Conservation (phyloP, 139 green algal species). For the Volvox reticuliferus region DNA sequence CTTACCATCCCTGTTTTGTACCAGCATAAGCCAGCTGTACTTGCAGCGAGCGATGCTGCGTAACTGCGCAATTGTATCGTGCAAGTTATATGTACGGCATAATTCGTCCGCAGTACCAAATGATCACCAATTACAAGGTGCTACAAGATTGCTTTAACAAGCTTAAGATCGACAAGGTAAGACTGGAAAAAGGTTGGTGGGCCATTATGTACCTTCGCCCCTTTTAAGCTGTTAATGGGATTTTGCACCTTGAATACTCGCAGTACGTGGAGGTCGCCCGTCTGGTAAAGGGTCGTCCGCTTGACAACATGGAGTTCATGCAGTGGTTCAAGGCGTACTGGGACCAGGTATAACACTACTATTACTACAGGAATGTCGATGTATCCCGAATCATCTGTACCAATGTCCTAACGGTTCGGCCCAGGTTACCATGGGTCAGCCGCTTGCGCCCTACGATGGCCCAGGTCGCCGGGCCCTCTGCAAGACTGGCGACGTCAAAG, state of each 20-base stretch:
- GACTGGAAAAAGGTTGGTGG: constrained; percentile 74
- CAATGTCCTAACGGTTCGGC: not conserved
- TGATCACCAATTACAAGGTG: constrained; percentile 98
- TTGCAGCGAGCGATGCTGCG: too few relatives aligned
- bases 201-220: not conserved
- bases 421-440: constrained; percentile 52
- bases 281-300: constrained; percentile 89
- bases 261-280: constrained; percentile 92
- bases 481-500: constrained; percentile 78
- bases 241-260: not conserved
- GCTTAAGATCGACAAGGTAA: constrained; percentile 89
- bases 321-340: constrained; percentile 94
- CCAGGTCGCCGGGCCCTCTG: constrained; percentile 53
- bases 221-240: not conserved
- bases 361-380: not conserved
- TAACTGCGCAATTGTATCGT: too few relatives aligned
- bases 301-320: constrained; percentile 99
- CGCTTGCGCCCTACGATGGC: constrained; percentile 74
- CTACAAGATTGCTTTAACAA: constrained; percentile 97
- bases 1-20: too few relatives aligned
- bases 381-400: not conserved
- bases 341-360: constrained; percentile 57
- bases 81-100: too few relatives aligned
- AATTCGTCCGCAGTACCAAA: constrained; percentile 78
- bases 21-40: too few relatives aligned